Evolutionary conservation across 495 filamentous ascomycete genomes (phyloP), one percentile per base, ranked within the genome.

Genomic region (Cercophora newfieldiana): DNA sequence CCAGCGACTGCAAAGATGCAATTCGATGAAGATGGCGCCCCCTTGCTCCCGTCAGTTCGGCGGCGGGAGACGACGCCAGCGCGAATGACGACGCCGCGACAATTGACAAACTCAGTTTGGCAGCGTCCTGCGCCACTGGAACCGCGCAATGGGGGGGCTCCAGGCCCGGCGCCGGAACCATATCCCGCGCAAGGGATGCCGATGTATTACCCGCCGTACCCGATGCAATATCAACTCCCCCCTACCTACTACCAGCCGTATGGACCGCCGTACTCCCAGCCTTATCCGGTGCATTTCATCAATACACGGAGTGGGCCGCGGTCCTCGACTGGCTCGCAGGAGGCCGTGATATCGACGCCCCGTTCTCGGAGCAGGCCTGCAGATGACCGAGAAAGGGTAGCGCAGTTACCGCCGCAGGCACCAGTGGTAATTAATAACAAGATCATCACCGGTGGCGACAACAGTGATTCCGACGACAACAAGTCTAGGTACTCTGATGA

Each of bases 61-160:
- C 53, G 53, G 53, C 53, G 53, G 53, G 53, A 56, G 53, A 56
- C 53, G 53, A 56, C 22, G 25, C 53, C 53, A 25, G 53, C 19
- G 53, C 53, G 53, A 56, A 56, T 56, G 19, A 56, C 25, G 53
- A 21, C 8, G 53, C 53, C 53, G 53, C 53, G 53, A 56, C 53
- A 56, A 56, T 24, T 25, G 53, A 56, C n/a, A 21, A 21, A 56
- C 53, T 7, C 25, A 21, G 5, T 28, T 56, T 18, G 8, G 53
- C 53, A 56, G 18, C 53, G 53, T 4, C 3, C 53, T 21, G 53
- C 53, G 25, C 53, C 53, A 21, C 53, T 28, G 8, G 53, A 56
- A 4, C 8, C 53, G 53, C 53, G 53, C 53, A 56, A 6, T 21
- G 53, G 53, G 25, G 53, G 8, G 25, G 8, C 25, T 56, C 53